A percentile compares a stretch with the other conserved stretches of the same genome.
Conservation (phyloP, 176 grass and related monocot genomes). For the Lolium perenne region DNA sequence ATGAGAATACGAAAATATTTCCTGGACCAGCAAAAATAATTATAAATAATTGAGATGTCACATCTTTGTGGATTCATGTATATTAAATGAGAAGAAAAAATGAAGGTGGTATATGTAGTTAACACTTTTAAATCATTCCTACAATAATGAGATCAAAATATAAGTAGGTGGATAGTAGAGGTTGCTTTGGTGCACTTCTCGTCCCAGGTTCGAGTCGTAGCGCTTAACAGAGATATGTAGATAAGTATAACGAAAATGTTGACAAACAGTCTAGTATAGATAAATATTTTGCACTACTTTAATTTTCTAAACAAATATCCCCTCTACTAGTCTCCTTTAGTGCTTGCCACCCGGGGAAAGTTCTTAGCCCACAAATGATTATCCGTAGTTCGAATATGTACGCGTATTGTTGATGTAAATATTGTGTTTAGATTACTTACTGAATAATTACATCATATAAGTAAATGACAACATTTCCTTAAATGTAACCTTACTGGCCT, state of each 20-base stretch:
- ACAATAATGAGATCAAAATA: neutral
- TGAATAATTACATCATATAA: too few species aligned
- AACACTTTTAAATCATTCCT: neutral
- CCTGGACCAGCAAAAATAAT: neutral
- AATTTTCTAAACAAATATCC: too few species aligned
- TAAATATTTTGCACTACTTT: neutral
- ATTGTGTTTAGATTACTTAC: too few species aligned
- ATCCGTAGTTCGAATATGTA: too few species aligned
- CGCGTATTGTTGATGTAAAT: too few species aligned
- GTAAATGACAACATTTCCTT: too few species aligned
- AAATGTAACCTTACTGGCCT: too few species aligned
- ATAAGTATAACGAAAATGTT: neutral
- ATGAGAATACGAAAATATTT: neutral
- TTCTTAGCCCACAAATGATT: too few species aligned
- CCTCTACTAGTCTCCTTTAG: too few species aligned
- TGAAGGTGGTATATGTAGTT: neutral
- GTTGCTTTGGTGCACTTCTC: neutral
- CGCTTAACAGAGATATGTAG: neutral
- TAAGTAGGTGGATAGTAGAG: neutral
- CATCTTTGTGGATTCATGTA: neutral
- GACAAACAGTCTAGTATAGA: neutral
- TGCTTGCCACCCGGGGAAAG: too few species aligned
- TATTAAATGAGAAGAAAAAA: neutral
- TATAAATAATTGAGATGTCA: neutral
- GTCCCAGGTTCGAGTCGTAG: neutral